phyloP scores from a whole-genome alignment of 305 asterid genomes.

The Striga hermonthica region DNA sequence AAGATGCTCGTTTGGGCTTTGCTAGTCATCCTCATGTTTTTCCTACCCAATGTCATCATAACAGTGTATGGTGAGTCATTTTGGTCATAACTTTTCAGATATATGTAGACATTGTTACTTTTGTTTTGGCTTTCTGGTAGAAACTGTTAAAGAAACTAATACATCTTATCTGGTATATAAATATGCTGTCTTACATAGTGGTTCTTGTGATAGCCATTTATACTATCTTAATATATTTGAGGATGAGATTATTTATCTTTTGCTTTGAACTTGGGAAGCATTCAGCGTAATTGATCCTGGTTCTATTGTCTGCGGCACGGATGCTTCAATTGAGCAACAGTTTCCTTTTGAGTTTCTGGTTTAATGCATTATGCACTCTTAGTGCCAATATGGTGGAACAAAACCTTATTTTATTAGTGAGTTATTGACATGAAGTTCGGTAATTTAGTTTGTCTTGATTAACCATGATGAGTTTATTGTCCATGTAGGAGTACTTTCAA shows the following conservation, averaged over 20 bases:
- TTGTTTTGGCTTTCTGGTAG: background rate
- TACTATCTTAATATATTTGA: background rate
- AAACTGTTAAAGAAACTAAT: too few species aligned
- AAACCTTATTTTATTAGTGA: background rate
- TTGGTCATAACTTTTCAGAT: background rate
- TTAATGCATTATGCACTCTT: background rate
- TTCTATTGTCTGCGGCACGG: background rate
- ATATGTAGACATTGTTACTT: background rate
- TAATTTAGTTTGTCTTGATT: background rate
- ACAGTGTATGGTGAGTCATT: slow-evolving; percentile 59
- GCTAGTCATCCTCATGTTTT: slow-evolving; percentile 78
- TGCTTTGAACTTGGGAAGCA: background rate
- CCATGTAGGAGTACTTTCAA: slow-evolving; percentile 70
- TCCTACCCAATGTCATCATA: slow-evolving; percentile 65
- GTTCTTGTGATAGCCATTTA: slow-evolving; percentile 3
- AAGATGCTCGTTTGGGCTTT: slow-evolving; percentile 77
- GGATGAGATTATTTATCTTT: background rate
- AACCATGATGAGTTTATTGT: slow-evolving; percentile 18
- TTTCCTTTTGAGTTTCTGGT: background rate
- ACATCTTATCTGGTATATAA: too few species aligned
- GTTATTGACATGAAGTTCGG: background rate
- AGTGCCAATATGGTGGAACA: background rate
- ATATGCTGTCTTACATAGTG: background rate
- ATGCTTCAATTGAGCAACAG: background rate
- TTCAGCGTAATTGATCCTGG: background rate